Base-by-base conservation (phyloP, 768 basidiomycete genomes). In the Hygrocybe coccinea region DNA sequence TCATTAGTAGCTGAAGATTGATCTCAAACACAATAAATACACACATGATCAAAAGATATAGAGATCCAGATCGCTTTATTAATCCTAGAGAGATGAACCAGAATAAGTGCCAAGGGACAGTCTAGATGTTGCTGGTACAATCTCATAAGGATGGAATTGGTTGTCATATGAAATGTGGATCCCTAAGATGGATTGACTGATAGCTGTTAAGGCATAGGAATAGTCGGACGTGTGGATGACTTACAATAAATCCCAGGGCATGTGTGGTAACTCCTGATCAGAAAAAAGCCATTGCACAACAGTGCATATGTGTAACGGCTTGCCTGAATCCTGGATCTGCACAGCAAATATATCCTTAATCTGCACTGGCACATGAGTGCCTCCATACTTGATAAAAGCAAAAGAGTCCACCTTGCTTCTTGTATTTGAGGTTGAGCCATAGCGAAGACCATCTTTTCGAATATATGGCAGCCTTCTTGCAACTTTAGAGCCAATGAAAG, bases 231-330 rank as follows among this genome's bases (percentile, higher is more conserved):
- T 11, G 29, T 50, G 37, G 29, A 34, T n/a, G 29, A 36, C 59
- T 2, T 57, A 67, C 65, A 60, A 57, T 11, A 60, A 29, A 49
- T 64, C 56, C 64, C 64, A 65, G 33, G 65, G 65, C 37, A 67
- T 51, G 1, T 9, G 7, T 1, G 65, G 61, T 22, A 67, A 55
- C 9, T 57, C 24, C n/a, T 57, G 41, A 38, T 60, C 60, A 5
- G 50, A 7, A 12, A 25, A 37, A 7, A 65, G 25, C 8, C 59
- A 19, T 7, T 41, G 58, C 17, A 65, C 47, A 3, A 65, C 24
- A 1, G 63, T 56, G 46, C 64, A 65, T 1, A 62, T 52, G 51
- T 60, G 59, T 2, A 56, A 59, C 19, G 33, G 7, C 21, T 57
- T 41, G 12, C 29, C 29, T 29, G 29, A 29, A 29, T 57, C 44